phyloP scores from a whole-genome alignment of 108 stramenopile genomes.

The Skeletonema grethae region DNA sequence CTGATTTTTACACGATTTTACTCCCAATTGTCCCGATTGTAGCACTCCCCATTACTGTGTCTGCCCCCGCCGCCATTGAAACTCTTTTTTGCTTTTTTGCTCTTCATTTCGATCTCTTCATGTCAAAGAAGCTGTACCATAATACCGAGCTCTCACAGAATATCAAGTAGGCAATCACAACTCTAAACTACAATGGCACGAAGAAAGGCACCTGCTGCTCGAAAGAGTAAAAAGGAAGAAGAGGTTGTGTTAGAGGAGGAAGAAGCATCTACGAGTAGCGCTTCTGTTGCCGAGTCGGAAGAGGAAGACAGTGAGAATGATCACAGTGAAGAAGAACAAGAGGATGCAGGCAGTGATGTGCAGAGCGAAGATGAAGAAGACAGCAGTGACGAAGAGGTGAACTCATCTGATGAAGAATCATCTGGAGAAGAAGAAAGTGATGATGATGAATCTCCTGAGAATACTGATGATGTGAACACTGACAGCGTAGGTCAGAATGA shows the following conservation, averaged over 20 bases:
- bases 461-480: constrained; percentile 14
- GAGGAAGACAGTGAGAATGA: constrained; percentile 9
- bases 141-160: no score
- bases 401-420: constrained; percentile 19
- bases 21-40: no score
- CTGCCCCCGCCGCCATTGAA: no score
- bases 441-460: constrained; percentile 1
- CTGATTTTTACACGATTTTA: no score
- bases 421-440: constrained; percentile 19
- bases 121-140: no score
- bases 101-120: no score
- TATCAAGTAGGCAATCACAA: no score
- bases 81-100: no score
- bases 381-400: constrained; percentile 19
- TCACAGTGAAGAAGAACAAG: constrained; percentile 39
- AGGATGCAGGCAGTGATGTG: constrained; percentile 12
- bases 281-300: constrained; percentile 12
- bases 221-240: neutral
- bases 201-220: neutral
- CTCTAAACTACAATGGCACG: neutral
- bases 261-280: constrained; percentile 15
- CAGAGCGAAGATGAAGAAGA: constrained; percentile 33
- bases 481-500: constrained; percentile 31
- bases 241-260: constrained; percentile 11
- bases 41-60: no score